Percentiles rank a stretch among this genome's conserved stretches.
Evolutionary conservation across 106 monocot species (phyloP).

Genomic region (Dendrobium nobile): DNA sequence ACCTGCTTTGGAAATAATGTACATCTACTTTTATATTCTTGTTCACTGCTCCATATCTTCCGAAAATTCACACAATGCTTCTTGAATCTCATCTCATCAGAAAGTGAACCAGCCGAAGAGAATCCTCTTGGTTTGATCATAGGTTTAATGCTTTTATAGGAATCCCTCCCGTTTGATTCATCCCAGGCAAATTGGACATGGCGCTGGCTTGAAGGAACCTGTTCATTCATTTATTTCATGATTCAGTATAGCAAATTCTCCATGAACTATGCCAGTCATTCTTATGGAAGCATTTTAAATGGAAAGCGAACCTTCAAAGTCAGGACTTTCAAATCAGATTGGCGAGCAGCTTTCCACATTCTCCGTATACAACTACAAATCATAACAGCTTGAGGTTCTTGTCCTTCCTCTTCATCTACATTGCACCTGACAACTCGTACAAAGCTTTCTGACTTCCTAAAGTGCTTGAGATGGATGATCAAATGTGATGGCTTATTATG

Average conservation of each 20-base stretch:
- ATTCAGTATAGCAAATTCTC: background rate
- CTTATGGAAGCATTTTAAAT: slow-evolving; percentile 9
- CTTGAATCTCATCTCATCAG: slow-evolving; percentile 50
- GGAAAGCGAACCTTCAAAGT: slow-evolving; percentile 55
- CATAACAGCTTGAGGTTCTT: slow-evolving; percentile 78
- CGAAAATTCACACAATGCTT: slow-evolving; percentile 76
- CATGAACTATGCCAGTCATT: background rate
- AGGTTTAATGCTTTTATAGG: slow-evolving; percentile 31
- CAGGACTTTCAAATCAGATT: slow-evolving; percentile 43
- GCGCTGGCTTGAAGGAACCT: slow-evolving; percentile 87
- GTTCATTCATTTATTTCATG: background rate
- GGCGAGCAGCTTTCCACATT: slow-evolving; percentile 67
- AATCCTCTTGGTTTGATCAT: slow-evolving; percentile 54
- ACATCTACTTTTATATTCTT: slow-evolving; percentile 47
- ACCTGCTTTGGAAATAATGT: slow-evolving; percentile 91
- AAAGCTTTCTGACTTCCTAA: slow-evolving; percentile 64
- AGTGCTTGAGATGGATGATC: slow-evolving; percentile 91
- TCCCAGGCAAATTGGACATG: slow-evolving; percentile 72
- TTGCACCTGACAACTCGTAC: slow-evolving; percentile 76
- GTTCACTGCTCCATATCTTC: slow-evolving; percentile 94
- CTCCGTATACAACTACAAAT: slow-evolving; percentile 67
- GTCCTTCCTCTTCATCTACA: slow-evolving; percentile 43
- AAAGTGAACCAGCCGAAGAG: slow-evolving; percentile 19
- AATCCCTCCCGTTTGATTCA: slow-evolving; percentile 50
- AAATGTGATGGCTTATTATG: slow-evolving; percentile 65